Base-by-base conservation (phyloP, 768 basidiomycete genomes). In the Tricholoma saponaceum region DNA sequence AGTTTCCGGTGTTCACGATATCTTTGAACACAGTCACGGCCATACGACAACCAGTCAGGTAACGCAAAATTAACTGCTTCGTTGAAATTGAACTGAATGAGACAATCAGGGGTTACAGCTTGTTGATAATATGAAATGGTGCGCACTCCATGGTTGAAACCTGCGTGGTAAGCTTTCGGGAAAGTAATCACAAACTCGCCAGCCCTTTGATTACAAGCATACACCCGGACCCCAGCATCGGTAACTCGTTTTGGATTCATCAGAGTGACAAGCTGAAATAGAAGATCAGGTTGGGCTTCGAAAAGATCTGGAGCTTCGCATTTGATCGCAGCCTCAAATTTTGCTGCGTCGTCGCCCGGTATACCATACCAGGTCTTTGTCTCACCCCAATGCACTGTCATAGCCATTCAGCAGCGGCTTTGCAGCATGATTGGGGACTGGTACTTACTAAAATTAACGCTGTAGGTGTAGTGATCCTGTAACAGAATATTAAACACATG, bases 311-410 rank as follows among this genome's bases (percentile, higher is more conserved):
- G 97, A 22, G 97, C 97, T 72, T 98, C 95, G 55, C 82, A 81
- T 73, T 87, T 89, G 71, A 99, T 97, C 23, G 96, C 96, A 26
- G 89, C 87, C 73, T 99, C 97, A 67, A 99, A 98, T 70, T 92
- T 92, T 63, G 92, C 92, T 25, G 95, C 95, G 65, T 97, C 92
- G 51, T 85, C 84, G n/a, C 91, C 96, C 6, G 97, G 96, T 43
- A 98, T 90, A 51, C 95, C 95, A 72, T 99, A 99, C 97, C 97
- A 99, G 0, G 96, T 99, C 79, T 99, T 99, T 32, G 96, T 96
- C 70, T 97, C 96, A 26, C 97, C 97, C 92, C 94, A 98, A 70
- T 98, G 95, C 90, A 96, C 94, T 95, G 62, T 28, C 49, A 54
- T n/a, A 54, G 58, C 62, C 37, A 25, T 51, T 46, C 62, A 56